Conservation (phyloP, 75 land plant species). For the Selaginella tamariscina region DNA sequence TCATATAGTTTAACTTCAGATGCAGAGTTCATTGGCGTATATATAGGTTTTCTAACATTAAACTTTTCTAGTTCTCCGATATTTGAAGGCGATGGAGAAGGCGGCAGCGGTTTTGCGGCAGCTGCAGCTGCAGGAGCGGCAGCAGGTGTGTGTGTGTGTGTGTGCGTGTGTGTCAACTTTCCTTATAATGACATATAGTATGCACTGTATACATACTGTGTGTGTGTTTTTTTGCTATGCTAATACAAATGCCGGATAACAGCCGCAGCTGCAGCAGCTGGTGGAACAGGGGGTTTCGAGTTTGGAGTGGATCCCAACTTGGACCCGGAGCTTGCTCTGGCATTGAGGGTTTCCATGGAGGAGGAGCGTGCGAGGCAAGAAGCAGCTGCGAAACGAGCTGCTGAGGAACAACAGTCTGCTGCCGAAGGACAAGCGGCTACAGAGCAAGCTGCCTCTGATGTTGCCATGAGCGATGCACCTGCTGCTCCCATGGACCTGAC, state of each 20-base stretch:
- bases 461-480: slow-evolving; percentile 49
- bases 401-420: slow-evolving; percentile 48
- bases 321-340: slow-evolving; percentile 93
- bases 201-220: no score
- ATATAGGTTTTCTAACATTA: no score
- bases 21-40: not conserved
- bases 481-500: slow-evolving; percentile 29
- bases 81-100: slow-evolving; percentile 91
- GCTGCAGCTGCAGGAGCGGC: slow-evolving; percentile 48
- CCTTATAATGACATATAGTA: no score
- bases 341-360: slow-evolving; percentile 91
- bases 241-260: no score
- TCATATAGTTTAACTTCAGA: not conserved
- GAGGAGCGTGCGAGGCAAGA: slow-evolving; percentile 95
- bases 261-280: slow-evolving; percentile 83
- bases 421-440: slow-evolving; percentile 41
- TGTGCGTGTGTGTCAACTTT: no score
- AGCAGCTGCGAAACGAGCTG: slow-evolving; percentile 83
- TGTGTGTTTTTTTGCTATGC: no score
- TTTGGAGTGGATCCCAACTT: slow-evolving; percentile 94
- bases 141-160: no score
- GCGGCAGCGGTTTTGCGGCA: slow-evolving; percentile 90
- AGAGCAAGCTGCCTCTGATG: slow-evolving; percentile 35
- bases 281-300: slow-evolving; percentile 64
- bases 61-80: slow-evolving; percentile 58